These are phyloP conservation scores for Arachis stenosperma DNA, from an alignment of 306 rosid species.

Conservation along the genomic window DNA sequence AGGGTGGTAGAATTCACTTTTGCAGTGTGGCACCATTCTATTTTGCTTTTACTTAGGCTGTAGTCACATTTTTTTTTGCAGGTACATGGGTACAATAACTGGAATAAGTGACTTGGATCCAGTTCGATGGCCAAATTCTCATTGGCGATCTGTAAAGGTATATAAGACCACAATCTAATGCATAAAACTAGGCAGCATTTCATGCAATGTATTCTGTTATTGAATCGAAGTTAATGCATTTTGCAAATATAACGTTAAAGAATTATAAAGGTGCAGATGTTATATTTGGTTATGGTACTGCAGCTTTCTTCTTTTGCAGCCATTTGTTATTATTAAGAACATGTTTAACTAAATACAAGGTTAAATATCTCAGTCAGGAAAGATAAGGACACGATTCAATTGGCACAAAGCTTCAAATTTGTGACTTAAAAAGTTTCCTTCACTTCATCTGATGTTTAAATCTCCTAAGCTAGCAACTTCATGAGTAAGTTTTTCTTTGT, in stretches of 20 bases:
- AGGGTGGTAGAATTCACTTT: background rate
- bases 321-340: background rate
- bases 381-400: conserved; percentile 13
- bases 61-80: conserved; percentile 39
- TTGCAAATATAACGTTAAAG: conserved; percentile 1
- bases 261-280: no score
- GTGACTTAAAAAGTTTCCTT: background rate
- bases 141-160: conserved; percentile 94
- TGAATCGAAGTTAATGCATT: conserved; percentile 20
- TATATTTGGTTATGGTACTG: background rate
- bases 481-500: background rate
- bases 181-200: conserved; percentile 2
- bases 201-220: background rate
- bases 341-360: background rate
- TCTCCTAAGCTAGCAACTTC: background rate
- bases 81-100: conserved; percentile 95
- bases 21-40: background rate
- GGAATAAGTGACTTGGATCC: conserved; percentile 84
- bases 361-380: background rate
- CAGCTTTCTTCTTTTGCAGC: background rate
- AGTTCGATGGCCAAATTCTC: conserved; percentile 85
- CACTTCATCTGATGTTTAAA: background rate
- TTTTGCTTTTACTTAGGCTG: conserved; percentile 21
- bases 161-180: conserved; percentile 5
- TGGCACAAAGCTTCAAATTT: conserved; percentile 13